Evolutionary conservation across 2,329 filamentous ascomycete species (phyloP).

Genomic region (Trichoderma guizhouense): DNA sequence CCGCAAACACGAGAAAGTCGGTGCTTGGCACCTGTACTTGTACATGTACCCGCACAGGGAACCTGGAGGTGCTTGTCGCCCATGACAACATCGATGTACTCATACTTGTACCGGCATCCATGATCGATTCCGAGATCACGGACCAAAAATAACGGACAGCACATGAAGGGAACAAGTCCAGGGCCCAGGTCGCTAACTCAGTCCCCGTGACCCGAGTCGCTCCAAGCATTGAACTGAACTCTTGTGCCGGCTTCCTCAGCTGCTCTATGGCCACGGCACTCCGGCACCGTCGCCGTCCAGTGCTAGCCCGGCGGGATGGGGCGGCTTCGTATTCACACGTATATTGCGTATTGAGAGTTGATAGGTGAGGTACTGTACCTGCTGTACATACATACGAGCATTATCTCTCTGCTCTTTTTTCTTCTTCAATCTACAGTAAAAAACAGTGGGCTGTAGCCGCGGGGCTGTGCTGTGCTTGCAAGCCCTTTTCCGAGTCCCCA

Average conservation of each 20-base stretch:
- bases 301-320: background rate
- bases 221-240: background rate
- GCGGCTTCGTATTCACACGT: conserved; percentile 11
- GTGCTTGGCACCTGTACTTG: background rate
- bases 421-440: background rate
- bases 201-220: background rate
- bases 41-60: background rate
- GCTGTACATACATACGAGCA: too few species aligned
- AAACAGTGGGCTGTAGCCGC: background rate
- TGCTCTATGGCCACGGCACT: background rate
- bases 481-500: background rate
- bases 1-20: conserved; percentile 4
- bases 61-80: background rate
- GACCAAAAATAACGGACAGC: background rate
- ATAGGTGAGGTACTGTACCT: background rate
- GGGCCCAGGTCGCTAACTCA: background rate
- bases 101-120: background rate
- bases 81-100: background rate
- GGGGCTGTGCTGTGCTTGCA: conserved; percentile 3
- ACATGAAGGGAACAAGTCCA: background rate
- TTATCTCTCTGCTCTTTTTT: background rate
- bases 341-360: background rate
- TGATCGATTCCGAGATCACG: background rate
- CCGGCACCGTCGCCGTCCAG: background rate
- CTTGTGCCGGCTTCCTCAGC: background rate